These are phyloP conservation scores for Pontederia paniculata DNA, from an alignment of 176 grass and related monocot genomes.

Conservation along the genomic window DNA sequence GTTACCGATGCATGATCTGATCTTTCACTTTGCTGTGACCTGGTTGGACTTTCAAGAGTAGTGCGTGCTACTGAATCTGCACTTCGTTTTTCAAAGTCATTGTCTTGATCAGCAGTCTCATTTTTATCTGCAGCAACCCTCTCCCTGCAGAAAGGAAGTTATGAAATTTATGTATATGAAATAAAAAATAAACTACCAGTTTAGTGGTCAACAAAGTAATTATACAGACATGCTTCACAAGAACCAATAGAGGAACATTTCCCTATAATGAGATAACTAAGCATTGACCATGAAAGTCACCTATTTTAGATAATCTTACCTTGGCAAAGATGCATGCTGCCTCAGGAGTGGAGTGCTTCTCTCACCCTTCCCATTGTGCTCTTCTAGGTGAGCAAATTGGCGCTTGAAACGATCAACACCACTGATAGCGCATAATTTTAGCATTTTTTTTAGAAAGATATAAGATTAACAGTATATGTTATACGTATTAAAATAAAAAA, in stretches of 20 bases:
- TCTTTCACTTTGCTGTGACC: slow-evolving; percentile 31
- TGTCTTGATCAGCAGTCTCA: slow-evolving; percentile 9
- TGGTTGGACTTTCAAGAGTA: slow-evolving; percentile 24
- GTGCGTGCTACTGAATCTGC: slow-evolving; percentile 25
- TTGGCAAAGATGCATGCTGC: slow-evolving; percentile 77
- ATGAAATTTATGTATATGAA: background rate
- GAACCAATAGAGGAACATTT: no score
- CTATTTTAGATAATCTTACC: slow-evolving; percentile 32
- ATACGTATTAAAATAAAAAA: no score
- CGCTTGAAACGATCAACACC: slow-evolving; percentile 92
- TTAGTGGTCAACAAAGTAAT: no score
- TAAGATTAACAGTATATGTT: no score
- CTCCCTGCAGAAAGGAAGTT: slow-evolving; percentile 32
- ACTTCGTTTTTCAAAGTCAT: slow-evolving; percentile 39
- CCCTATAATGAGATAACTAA: no score
- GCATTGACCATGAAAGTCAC: background rate
- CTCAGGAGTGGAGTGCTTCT: slow-evolving; percentile 42
- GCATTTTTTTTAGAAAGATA: no score
- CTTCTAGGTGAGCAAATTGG: slow-evolving; percentile 90
- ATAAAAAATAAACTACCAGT: background rate
- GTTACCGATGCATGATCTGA: slow-evolving; percentile 38
- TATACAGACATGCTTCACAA: no score
- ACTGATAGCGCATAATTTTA: slow-evolving; percentile 42
- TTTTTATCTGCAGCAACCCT: slow-evolving; percentile 50
- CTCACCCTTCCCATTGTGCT: slow-evolving; percentile 56